Percentiles rank a stretch among this genome's conserved stretches.
phyloP scores from a whole-genome alignment of 345 rosid genomes.

The Gossypium ekmanianum region DNA sequence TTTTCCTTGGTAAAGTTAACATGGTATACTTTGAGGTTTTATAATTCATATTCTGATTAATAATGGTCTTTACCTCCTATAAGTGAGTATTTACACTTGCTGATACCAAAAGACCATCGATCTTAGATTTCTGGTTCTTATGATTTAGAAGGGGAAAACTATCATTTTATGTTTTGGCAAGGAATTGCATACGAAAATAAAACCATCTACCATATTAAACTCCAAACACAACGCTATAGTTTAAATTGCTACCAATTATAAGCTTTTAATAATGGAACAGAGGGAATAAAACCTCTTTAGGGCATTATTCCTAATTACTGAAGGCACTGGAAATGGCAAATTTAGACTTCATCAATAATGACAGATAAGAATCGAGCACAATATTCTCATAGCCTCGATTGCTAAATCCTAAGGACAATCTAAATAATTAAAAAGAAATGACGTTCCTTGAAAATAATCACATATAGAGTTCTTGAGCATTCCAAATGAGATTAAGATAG shows the following conservation, averaged over 20 bases:
- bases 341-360: neutral
- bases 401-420: neutral
- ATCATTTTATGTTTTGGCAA: neutral
- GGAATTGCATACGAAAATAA: neutral
- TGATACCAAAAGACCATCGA: neutral
- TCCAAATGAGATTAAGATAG: neutral
- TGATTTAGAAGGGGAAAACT: neutral
- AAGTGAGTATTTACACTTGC: neutral
- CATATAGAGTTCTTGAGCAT: neutral
- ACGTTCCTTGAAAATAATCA: neutral
- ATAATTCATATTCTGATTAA: neutral
- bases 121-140: neutral
- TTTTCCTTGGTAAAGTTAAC: neutral
- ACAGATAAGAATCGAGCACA: neutral
- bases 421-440: neutral
- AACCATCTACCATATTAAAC: neutral
- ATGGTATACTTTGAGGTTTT: neutral
- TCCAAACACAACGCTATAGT: neutral
- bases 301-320: constrained; percentile 1
- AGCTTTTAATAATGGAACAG: neutral
- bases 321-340: neutral
- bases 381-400: neutral
- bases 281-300: neutral
- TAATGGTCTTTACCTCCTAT: neutral
- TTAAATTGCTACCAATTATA: neutral